Conservation (phyloP, 1,139 yeast species). For the Yamadazyma oceani region DNA sequence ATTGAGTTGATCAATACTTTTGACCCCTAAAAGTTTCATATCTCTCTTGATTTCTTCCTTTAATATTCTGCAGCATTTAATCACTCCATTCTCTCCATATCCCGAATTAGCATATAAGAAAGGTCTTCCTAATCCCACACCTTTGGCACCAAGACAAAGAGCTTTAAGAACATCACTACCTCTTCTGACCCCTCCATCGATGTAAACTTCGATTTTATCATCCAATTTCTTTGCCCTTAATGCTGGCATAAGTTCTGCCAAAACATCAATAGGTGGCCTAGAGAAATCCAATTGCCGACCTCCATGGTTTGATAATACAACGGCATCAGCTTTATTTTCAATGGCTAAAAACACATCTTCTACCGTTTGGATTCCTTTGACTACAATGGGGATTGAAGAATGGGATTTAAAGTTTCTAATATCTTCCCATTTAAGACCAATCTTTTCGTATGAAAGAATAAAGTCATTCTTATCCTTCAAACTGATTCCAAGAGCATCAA, state of each 20-base stretch:
- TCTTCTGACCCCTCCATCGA: conserved; percentile 56
- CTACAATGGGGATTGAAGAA: conserved; percentile 34
- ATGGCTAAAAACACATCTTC: conserved; percentile 52
- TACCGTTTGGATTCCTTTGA: conserved; percentile 51
- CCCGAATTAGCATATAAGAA: conserved; percentile 49
- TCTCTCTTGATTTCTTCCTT: conserved; percentile 46
- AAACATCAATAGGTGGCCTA: conserved; percentile 47
- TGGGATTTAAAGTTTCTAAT: conserved; percentile 18
- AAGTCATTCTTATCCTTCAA: conserved; percentile 15
- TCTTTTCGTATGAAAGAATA: conserved; percentile 14
- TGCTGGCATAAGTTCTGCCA: conserved; percentile 45
- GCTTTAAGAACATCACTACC: conserved; percentile 58
- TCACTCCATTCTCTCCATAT: conserved; percentile 52
- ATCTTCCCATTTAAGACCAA: conserved; percentile 22
- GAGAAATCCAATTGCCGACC: conserved; percentile 54
- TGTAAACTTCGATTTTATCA: conserved; percentile 39
- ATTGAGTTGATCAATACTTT: conserved; percentile 34
- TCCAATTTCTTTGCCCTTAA: conserved; percentile 35
- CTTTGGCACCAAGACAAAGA: conserved; percentile 56
- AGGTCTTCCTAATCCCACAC: conserved; percentile 53
- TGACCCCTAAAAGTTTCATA: conserved; percentile 49
- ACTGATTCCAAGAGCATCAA: conserved; percentile 15
- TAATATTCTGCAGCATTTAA: conserved; percentile 40
- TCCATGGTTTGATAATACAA: conserved; percentile 55
- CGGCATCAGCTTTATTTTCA: conserved; percentile 45